Evolutionary conservation across 2,329 filamentous ascomycete species (phyloP), one percentile per base, ranked within the genome.

Genomic region (Fonsecaea monophora): DNA sequence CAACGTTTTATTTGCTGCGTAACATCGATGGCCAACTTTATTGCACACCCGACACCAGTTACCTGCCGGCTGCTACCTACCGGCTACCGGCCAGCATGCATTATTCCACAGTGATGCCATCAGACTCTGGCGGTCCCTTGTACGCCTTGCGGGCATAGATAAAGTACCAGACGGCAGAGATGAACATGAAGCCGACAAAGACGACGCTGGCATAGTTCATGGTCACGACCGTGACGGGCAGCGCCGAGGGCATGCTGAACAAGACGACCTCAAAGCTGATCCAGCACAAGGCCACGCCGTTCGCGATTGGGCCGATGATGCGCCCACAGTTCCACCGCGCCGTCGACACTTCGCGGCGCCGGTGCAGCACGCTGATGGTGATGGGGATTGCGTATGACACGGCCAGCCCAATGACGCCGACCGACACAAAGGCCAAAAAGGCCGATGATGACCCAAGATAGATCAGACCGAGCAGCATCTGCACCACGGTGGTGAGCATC

Each of bases 121-220:
- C 77, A 1, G 76, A 77, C 61, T 70, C 75, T 0, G 77, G 77
- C 10, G 77, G 77, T 2, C 77, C 77, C 62, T 77, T 77, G 64
- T 78, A 78, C 32, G 72, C 77, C 75, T 83, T 85, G 58, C 81
- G 78, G 55, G 83, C 84, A 76, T 85, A 81, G 6, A 83, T 70
- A 0, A 75, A 71, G 74, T 86, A 87, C 84, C 83, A 87, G 6
- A 79, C 69, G 0, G 78, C 82, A 18, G 81, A 82, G 15, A 86
- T 82, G 32, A 78, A 78, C 62, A 81, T 81, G 67, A 89, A 87
- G 53, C 82, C 77, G 7, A 84, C 80, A 68, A 88, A 83, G 2
- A 89, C 86, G 0, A 87, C 85, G 50, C 80, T 81, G 1, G 85
- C 84, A 72, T 88, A 88, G 68, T 87, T 88, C 77, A 85, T 86